These are phyloP conservation scores for Xylaria sp. DNA, from an alignment of 2,329 filamentous ascomycete species.

Conservation along the genomic window DNA sequence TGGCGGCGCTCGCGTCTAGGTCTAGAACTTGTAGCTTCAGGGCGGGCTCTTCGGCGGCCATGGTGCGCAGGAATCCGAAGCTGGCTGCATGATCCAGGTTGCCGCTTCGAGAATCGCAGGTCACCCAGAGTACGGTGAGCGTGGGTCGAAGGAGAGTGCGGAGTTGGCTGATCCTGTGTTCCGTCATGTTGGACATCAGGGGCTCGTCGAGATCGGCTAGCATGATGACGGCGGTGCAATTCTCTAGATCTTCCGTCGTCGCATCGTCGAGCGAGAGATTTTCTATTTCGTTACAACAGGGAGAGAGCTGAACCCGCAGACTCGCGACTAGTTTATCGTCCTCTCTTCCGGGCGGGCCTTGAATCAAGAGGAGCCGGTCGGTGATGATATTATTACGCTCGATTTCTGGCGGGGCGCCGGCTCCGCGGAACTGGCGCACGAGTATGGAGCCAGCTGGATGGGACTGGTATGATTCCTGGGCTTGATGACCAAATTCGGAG, in stretches of 20 bases:
- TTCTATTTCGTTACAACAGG: constrained; percentile 40
- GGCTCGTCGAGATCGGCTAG: constrained; percentile 53
- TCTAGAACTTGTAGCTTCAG: constrained; percentile 47
- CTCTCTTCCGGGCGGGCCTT: constrained; percentile 39
- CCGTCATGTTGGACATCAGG: constrained; percentile 52
- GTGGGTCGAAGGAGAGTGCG: constrained; percentile 42
- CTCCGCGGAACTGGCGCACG: constrained; percentile 51
- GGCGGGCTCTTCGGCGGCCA: constrained; percentile 47
- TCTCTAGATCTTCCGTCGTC: constrained; percentile 36
- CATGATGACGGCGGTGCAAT: constrained; percentile 51
- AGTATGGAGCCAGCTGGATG: constrained; percentile 51
- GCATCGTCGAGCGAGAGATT: constrained; percentile 47
- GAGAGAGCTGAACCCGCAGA: constrained; percentile 42
- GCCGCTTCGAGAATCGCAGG: constrained; percentile 35
- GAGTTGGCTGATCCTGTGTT: constrained; percentile 45
- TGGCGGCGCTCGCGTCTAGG: constrained; percentile 36
- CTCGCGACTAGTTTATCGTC: constrained; percentile 36
- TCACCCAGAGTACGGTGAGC: constrained; percentile 47
- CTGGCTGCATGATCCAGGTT: constrained; percentile 47
- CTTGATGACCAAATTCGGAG: constrained; percentile 50
- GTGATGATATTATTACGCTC: constrained; percentile 22
- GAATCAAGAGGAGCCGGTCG: constrained; percentile 51
- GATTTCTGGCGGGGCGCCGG: constrained; percentile 22
- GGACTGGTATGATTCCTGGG: constrained; percentile 50
- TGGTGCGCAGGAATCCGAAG: constrained; percentile 49